These are phyloP conservation scores for Cyberlindnera xylosilytica DNA, from an alignment of 805 yeast genomes.

Conservation along the genomic window DNA sequence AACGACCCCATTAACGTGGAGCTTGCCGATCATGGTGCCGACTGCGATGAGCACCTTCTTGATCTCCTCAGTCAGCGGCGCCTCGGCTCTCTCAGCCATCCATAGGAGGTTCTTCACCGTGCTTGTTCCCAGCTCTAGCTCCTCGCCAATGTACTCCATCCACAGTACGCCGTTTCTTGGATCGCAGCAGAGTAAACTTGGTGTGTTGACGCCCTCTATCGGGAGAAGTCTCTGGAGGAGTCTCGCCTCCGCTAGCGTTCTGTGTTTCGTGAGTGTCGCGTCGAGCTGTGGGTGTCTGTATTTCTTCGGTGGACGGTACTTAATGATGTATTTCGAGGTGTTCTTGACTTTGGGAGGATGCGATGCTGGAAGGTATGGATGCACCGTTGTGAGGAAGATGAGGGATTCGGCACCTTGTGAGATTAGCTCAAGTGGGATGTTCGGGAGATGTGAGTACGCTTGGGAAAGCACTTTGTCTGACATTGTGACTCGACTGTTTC, in stretches of 20 bases:
- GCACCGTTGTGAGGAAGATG: conserved; percentile 58
- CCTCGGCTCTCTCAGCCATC: conserved; percentile 52
- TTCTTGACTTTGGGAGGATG: conserved; percentile 28
- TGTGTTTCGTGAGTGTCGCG: conserved; percentile 64
- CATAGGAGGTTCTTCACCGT: conserved; percentile 74
- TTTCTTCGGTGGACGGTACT: conserved; percentile 86
- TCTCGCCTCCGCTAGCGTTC: conserved; percentile 85
- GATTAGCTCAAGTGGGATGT: conserved; percentile 49
- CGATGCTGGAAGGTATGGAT: conserved; percentile 57
- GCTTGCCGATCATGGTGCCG: conserved; percentile 62
- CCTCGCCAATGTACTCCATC: conserved; percentile 77
- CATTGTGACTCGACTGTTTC: conserved; percentile 34
- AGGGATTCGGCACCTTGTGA: conserved; percentile 94
- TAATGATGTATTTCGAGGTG: conserved; percentile 53
- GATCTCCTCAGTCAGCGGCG: conserved; percentile 36
- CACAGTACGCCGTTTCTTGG: conserved; percentile 75
- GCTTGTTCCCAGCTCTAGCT: conserved; percentile 48
- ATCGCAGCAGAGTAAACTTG: conserved; percentile 74
- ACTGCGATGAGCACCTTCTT: conserved; percentile 46
- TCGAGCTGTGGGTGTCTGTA: conserved; percentile 88
- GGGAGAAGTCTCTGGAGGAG: conserved; percentile 54
- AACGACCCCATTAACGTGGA: conserved; percentile 75
- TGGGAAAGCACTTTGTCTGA: conserved; percentile 47
- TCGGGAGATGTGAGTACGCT: conserved; percentile 43
- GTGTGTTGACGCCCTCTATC: conserved; percentile 58